Percentiles rank a stretch among this genome's conserved stretches.
phyloP scores from a whole-genome alignment of 2,329 filamentous ascomycete genomes.

The Aspergillus unguis region DNA sequence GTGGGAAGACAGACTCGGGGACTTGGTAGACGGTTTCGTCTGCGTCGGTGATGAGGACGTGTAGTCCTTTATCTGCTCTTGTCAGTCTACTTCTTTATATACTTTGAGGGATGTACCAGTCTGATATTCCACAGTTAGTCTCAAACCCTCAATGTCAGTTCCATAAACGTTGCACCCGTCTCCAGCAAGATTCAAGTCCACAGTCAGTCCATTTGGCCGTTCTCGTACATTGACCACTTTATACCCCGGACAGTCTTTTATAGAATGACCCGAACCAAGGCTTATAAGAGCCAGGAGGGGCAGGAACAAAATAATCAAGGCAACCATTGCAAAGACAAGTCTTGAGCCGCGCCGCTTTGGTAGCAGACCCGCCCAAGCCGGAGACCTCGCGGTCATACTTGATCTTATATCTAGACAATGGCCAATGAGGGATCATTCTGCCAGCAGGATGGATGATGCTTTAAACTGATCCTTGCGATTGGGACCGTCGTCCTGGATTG shows the following conservation, averaged over 20 bases:
- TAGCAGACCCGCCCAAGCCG: no score
- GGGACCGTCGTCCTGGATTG: no score
- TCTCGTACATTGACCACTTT: conserved; percentile 35
- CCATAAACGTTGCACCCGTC: conserved; percentile 60
- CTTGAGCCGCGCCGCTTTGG: no score
- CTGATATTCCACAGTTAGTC: conserved; percentile 60
- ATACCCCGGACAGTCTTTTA: conserved; percentile 37
- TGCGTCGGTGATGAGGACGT: conserved; percentile 70
- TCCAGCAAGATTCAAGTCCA: conserved; percentile 67
- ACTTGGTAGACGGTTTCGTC: conserved; percentile 71
- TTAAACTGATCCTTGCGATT: no score
- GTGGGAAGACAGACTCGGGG: conserved; percentile 64
- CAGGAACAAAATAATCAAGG: not conserved
- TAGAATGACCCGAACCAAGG: no score
- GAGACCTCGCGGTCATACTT: no score
- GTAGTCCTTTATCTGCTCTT: conserved; percentile 60
- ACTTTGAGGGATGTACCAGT: conserved; percentile 43
- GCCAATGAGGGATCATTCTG: no score
- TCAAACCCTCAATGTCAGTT: conserved; percentile 54
- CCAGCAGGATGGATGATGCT: no score
- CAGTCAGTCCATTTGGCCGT: conserved; percentile 54
- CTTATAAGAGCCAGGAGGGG: not conserved
- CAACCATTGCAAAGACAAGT: not conserved
- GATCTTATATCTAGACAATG: no score
- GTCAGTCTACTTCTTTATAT: not conserved